These are phyloP conservation scores for Neofusicoccum umdonicola DNA, from an alignment of 2,329 filamentous ascomycete species.

Conservation along the genomic window DNA sequence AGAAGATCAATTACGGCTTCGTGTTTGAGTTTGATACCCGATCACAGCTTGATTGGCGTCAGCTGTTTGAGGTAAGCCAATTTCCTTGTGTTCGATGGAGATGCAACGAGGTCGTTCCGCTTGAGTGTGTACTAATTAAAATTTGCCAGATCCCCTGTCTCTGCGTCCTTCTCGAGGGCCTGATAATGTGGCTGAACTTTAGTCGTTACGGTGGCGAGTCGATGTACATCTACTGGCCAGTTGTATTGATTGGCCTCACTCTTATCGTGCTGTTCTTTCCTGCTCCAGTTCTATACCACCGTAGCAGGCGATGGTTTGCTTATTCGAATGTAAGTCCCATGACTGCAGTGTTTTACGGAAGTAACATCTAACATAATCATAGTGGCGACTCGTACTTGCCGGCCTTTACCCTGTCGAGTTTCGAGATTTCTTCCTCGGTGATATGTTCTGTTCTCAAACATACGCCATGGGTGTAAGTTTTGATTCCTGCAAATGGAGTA, in stretches of 20 bases:
- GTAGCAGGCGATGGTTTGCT: slow-evolving; percentile 79
- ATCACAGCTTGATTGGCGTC: slow-evolving; percentile 83
- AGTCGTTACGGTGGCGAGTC: slow-evolving; percentile 61
- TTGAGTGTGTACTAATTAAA: slow-evolving; percentile 61
- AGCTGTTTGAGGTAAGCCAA: slow-evolving; percentile 65
- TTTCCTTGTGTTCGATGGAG: too few species aligned
- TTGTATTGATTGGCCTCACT: slow-evolving; percentile 71
- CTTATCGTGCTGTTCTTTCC: slow-evolving; percentile 72
- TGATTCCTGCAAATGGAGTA: neutral
- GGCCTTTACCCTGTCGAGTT: slow-evolving; percentile 94
- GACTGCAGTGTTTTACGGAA: neutral
- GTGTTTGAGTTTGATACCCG: slow-evolving; percentile 94
- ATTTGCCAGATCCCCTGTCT: slow-evolving; percentile 69
- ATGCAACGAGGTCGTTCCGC: slow-evolving; percentile 52
- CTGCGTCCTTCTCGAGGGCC: slow-evolving; percentile 70
- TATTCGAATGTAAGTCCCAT: slow-evolving; percentile 72
- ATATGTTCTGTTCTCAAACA: slow-evolving; percentile 95
- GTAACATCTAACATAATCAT: slow-evolving; percentile 28
- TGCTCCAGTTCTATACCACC: slow-evolving; percentile 68
- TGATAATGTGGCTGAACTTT: slow-evolving; percentile 91
- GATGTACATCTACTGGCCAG: slow-evolving; percentile 83
- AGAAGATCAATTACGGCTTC: slow-evolving; percentile 93
- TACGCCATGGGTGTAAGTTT: slow-evolving; percentile 78
- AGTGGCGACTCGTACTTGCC: slow-evolving; percentile 83
- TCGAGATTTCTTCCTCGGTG: slow-evolving; percentile 93